Evolutionary conservation across 2,329 filamentous ascomycete species (phyloP).

Genomic region (Fusarium stilboides): DNA sequence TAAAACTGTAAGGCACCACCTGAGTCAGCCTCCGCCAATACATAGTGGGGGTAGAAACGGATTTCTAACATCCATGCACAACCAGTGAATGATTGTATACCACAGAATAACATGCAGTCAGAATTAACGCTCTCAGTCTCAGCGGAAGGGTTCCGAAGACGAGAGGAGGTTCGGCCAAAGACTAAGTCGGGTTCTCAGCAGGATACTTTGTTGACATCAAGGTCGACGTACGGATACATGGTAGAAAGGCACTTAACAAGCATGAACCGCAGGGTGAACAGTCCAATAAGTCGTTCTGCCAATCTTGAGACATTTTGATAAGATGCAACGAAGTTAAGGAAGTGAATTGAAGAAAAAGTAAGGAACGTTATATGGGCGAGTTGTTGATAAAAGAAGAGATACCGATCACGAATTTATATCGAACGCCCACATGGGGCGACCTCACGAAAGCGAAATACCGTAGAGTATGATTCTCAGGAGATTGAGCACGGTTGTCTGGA

Average conservation of each 20-base stretch:
- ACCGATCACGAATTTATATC: too few relatives aligned
- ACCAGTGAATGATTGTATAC: neutral
- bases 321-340: too few relatives aligned
- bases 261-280: constrained; percentile 3
- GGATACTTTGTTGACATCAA: neutral
- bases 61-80: neutral
- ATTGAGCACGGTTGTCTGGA: too few relatives aligned
- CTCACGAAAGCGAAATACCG: too few relatives aligned
- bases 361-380: neutral
- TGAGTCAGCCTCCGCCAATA: neutral
- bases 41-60: too few relatives aligned
- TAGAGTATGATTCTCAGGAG: too few relatives aligned
- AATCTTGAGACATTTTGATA: neutral
- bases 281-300: neutral
- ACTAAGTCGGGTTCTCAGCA: neutral
- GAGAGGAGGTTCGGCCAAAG: neutral
- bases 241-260: neutral
- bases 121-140: neutral
- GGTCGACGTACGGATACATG: neutral
- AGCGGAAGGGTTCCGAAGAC: neutral
- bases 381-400: too few relatives aligned
- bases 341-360: neutral
- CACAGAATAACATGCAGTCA: constrained; percentile 1
- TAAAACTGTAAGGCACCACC: neutral
- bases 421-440: neutral